Percentiles rank a stretch among this genome's conserved stretches.
Conservation (phyloP, 306 rosid genomes). For the apple (Malus domestica) region DNA sequence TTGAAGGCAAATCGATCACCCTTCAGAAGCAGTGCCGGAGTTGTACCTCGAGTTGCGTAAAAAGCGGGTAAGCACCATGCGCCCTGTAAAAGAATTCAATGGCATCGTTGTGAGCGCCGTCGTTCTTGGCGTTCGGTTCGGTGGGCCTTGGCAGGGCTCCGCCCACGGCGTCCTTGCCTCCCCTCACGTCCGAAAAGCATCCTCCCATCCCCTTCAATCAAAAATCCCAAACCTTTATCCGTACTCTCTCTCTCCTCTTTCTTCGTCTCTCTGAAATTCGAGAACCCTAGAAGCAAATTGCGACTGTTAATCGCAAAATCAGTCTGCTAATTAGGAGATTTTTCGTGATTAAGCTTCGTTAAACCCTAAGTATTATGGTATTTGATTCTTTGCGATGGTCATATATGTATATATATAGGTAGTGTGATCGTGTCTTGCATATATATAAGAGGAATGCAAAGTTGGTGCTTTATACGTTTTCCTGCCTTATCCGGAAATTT, state of each 20-base stretch:
- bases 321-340: no score
- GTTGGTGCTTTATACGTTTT: no score
- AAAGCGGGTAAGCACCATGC: slow-evolving; percentile 36
- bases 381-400: no score
- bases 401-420: no score
- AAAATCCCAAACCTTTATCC: background rate
- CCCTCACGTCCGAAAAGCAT: slow-evolving; percentile 57
- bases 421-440: no score
- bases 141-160: slow-evolving; percentile 22
- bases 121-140: background rate
- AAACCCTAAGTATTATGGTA: no score
- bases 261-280: background rate
- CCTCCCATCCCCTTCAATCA: slow-evolving; percentile 39
- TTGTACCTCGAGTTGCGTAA: slow-evolving; percentile 45
- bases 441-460: no score
- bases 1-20: background rate
- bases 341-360: no score
- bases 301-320: no score
- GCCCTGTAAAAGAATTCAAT: slow-evolving; percentile 50
- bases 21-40: background rate
- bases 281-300: background rate
- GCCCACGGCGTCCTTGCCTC: slow-evolving; percentile 57
- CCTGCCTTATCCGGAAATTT: no score
- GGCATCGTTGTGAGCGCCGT: slow-evolving; percentile 44
- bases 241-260: background rate